Percentiles rank a stretch among this genome's conserved stretches.
These are phyloP conservation scores for Auriscalpium orientale DNA, from an alignment of 768 basidiomycete species.

Conservation along the genomic window DNA sequence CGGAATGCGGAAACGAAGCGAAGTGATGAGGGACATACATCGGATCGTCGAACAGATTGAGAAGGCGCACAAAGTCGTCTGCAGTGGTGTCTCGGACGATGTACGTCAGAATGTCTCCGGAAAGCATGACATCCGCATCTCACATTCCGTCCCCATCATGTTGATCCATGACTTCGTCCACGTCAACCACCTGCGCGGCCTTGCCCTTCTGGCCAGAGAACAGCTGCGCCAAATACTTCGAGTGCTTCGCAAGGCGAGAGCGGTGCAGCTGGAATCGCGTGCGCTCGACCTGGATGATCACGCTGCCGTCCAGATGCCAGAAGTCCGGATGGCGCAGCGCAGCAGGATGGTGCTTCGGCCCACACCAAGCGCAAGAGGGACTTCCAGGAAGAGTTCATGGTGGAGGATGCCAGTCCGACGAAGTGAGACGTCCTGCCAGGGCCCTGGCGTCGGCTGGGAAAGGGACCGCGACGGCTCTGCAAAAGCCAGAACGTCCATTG, in stretches of 20 bases:
- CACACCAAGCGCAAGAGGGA: too few relatives aligned
- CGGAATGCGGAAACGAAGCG: background rate
- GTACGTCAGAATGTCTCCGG: conserved; percentile 17
- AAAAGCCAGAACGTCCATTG: too few relatives aligned
- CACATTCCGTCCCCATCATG: background rate
- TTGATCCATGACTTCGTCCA: background rate
- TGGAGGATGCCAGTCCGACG: too few relatives aligned
- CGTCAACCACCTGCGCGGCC: background rate
- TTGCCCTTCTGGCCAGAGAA: conserved; percentile 8
- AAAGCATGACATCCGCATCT: background rate
- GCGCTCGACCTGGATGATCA: conserved; percentile 28
- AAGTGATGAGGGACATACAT: conserved; percentile 21
- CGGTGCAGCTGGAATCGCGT: conserved; percentile 30
- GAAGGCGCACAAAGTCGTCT: conserved; percentile 27
- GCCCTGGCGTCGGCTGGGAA: too few relatives aligned
- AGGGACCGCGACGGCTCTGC: too few relatives aligned
- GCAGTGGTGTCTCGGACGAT: conserved; percentile 18
- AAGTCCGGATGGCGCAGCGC: conserved; percentile 14
- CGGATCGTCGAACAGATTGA: conserved; percentile 25
- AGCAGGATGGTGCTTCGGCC: background rate
- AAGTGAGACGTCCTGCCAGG: too few relatives aligned
- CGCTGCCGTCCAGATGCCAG: conserved; percentile 30
- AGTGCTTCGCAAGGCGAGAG: conserved; percentile 25
- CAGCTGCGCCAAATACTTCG: conserved; percentile 26
- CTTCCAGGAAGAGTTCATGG: background rate